phyloP scores from a whole-genome alignment of 1,284 basidiomycete species.

The Trametes sp. region DNA sequence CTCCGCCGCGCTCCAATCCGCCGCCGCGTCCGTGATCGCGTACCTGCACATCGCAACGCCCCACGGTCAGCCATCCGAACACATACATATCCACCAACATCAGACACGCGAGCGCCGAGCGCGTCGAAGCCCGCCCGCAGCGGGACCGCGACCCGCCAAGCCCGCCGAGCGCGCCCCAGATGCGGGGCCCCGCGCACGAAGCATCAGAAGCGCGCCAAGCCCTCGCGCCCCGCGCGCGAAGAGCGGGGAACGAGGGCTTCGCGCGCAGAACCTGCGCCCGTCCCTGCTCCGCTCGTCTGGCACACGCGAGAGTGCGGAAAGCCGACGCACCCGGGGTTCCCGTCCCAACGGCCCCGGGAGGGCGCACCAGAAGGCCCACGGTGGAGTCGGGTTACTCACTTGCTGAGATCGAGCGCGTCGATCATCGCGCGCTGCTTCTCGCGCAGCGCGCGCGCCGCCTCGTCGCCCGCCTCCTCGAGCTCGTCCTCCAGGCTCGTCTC shows the following conservation, averaged over 20 bases:
- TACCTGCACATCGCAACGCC: too few relatives aligned
- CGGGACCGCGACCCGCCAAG: constrained; percentile 10
- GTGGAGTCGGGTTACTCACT: constrained; percentile 61
- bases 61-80: neutral
- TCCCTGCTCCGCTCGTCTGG: neutral
- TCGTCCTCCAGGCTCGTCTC: constrained; percentile 64
- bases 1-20: constrained; percentile 81
- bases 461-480: constrained; percentile 76
- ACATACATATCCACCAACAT: neutral
- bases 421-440: constrained; percentile 88
- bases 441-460: constrained; percentile 54
- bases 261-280: neutral
- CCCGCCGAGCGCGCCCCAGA: constrained; percentile 16
- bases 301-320: neutral
- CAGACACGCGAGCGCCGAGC: neutral
- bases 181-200: constrained; percentile 18
- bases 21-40: constrained; percentile 56
- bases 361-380: neutral
- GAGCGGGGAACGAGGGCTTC: neutral
- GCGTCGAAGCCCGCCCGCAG: neutral
- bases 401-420: constrained; percentile 82
- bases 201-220: neutral
- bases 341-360: neutral
- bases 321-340: constrained; percentile 14
- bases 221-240: neutral